Percentiles rank a stretch among this genome's conserved stretches.
phyloP scores from a whole-genome alignment of 768 basidiomycete genomes.

The Leucosporidium creatinivorum region DNA sequence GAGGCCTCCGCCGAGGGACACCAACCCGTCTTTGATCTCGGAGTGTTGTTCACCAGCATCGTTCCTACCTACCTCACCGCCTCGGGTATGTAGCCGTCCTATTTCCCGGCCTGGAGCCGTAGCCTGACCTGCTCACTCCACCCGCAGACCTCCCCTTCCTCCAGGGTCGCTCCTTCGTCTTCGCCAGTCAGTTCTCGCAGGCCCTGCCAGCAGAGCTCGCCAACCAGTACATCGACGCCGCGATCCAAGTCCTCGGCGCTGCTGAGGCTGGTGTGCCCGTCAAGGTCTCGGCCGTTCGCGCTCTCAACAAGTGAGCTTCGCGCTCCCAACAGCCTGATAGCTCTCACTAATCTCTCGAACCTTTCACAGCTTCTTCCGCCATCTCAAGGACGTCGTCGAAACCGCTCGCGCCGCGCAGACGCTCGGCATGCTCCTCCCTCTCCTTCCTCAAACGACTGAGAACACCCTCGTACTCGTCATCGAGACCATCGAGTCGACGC shows the following conservation, averaged over 20 bases:
- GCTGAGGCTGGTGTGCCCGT: constrained; percentile 67
- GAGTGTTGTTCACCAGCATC: constrained; percentile 63
- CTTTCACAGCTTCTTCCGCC: constrained; percentile 45
- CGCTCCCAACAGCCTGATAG: neutral
- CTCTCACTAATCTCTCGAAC: constrained; percentile 5
- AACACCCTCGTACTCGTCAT: constrained; percentile 82
- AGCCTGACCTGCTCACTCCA: neutral
- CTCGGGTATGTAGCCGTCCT: constrained; percentile 50
- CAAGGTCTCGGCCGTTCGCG: constrained; percentile 89
- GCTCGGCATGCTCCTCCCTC: constrained; percentile 71
- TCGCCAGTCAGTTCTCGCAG: constrained; percentile 79
- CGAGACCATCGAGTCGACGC: constrained; percentile 71
- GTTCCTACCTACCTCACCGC: constrained; percentile 68
- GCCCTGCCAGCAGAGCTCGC: constrained; percentile 65
- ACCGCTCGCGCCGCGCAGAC: constrained; percentile 61
- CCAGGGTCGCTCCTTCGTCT: constrained; percentile 89
- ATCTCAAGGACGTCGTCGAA: constrained; percentile 50
- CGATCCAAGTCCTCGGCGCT: constrained; percentile 75
- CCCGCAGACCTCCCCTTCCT: constrained; percentile 74
- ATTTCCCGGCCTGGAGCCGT: neutral
- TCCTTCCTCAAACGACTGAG: constrained; percentile 69
- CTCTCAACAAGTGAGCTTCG: constrained; percentile 71
- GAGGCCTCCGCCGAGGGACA: constrained; percentile 63
- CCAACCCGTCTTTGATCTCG: constrained; percentile 65
- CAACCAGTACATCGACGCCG: constrained; percentile 78